These are phyloP conservation scores for Aspergillus steynii DNA, from an alignment of 495 filamentous ascomycete genomes.

Conservation along the genomic window DNA sequence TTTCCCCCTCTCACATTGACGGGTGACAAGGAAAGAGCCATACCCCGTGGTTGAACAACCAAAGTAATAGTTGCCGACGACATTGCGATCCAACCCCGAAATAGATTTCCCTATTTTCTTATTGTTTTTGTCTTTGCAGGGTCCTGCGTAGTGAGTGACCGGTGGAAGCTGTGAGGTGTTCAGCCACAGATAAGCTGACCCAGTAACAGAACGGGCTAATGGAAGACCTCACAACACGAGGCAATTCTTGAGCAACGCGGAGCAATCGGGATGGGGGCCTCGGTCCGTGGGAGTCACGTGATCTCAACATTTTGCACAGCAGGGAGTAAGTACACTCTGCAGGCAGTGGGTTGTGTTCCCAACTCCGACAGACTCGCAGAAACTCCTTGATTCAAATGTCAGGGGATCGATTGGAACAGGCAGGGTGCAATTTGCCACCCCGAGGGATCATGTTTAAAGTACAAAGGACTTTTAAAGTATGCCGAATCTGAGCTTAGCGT, in stretches of 20 bases:
- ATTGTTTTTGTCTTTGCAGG: not conserved
- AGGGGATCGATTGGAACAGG: not conserved
- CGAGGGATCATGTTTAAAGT: too few species aligned
- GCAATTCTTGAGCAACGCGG: not conserved
- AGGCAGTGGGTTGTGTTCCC: too few species aligned
- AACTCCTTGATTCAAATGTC: not conserved
- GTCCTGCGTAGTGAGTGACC: too few species aligned
- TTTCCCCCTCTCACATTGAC: not conserved
- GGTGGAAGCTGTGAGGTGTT: not conserved
- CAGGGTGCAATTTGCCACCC: not conserved
- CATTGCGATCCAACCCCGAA: conserved; percentile 21
- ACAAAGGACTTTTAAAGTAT: too few species aligned
- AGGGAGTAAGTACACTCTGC: too few species aligned
- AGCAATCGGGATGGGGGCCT: not conserved
- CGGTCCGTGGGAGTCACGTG: conserved; percentile 4
- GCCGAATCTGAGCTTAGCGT: not conserved
- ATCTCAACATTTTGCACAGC: conserved; percentile 1
- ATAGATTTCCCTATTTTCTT: not conserved
- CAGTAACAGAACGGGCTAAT: not conserved
- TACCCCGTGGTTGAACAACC: conserved; percentile 44
- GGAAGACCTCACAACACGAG: not conserved
- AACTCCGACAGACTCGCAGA: too few species aligned
- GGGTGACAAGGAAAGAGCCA: conserved; percentile 9
- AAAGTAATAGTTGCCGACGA: conserved; percentile 36
- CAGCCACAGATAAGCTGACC: not conserved